phyloP scores from a whole-genome alignment of 768 basidiomycete genomes.

The Hemileccinum impolitum region DNA sequence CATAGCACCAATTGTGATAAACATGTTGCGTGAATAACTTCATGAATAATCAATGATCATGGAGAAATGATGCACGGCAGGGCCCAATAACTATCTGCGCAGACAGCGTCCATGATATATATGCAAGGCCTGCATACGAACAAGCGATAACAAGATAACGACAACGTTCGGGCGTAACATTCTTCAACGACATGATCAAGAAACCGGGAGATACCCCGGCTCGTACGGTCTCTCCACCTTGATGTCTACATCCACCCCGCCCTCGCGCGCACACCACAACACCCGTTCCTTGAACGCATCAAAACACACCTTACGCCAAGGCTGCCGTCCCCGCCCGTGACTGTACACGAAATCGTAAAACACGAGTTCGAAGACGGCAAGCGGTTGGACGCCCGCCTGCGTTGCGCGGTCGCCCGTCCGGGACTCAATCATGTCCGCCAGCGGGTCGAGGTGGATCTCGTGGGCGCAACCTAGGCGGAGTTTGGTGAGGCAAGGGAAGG shows the following conservation, averaged over 20 bases:
- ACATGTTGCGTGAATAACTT: too few species aligned
- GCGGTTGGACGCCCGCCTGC: conserved; percentile 6
- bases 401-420: conserved; percentile 15
- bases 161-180: too few species aligned
- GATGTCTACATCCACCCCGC: conserved; percentile 23
- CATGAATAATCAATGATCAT: too few species aligned
- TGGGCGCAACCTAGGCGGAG: conserved; percentile 23
- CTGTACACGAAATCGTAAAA: conserved; percentile 23
- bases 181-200: conserved; percentile 4
- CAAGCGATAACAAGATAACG: too few species aligned
- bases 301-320: conserved; percentile 16
- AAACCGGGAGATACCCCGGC: conserved; percentile 17
- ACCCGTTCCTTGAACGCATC: conserved; percentile 20
- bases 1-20: too few species aligned
- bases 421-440: conserved; percentile 17
- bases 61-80: too few species aligned
- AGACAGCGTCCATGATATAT: too few species aligned
- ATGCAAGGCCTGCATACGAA: too few species aligned
- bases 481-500: conserved; percentile 16
- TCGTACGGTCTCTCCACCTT: conserved; percentile 26
- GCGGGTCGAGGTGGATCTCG: conserved; percentile 13
- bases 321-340: conserved; percentile 5
- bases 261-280: conserved; percentile 19
- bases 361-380: conserved; percentile 20
- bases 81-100: too few species aligned